phyloP scores from a whole-genome alignment of 495 filamentous ascomycete species.

The Penicillium robsamsonii region DNA sequence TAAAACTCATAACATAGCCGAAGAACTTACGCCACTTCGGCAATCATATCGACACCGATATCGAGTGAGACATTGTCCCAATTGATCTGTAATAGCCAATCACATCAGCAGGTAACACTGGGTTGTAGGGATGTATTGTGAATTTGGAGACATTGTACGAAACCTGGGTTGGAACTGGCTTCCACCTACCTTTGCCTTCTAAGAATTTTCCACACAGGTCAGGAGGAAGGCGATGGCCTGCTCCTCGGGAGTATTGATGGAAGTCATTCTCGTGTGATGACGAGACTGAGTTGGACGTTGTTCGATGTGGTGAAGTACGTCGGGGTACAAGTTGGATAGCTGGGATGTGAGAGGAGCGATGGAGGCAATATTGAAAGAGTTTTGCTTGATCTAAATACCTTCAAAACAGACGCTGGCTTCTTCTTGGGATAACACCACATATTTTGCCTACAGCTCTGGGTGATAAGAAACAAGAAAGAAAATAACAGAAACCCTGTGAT shows the following conservation, averaged over 20 bases:
- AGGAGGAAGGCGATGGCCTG: not conserved
- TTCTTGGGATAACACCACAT: not conserved
- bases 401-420: not conserved
- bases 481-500: not conserved
- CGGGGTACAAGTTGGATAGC: not conserved
- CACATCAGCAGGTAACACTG: not conserved
- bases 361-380: not conserved
- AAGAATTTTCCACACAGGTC: not conserved
- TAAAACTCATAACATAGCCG: not conserved
- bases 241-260: not conserved
- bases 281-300: not conserved
- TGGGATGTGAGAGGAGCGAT: not conserved
- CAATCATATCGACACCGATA: not conserved
- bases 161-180: not conserved
- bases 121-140: not conserved
- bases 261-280: not conserved
- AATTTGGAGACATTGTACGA: not conserved
- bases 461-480: not conserved
- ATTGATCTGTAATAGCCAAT: not conserved
- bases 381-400: not conserved
- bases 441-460: not conserved
- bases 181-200: not conserved
- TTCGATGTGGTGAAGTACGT: not conserved
- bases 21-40: not conserved
- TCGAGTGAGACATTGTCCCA: not conserved